Evolutionary conservation across 495 filamentous ascomycete species (phyloP), one percentile per base, ranked within the genome.

Genomic region (Thermochaetoides thermophila): DNA sequence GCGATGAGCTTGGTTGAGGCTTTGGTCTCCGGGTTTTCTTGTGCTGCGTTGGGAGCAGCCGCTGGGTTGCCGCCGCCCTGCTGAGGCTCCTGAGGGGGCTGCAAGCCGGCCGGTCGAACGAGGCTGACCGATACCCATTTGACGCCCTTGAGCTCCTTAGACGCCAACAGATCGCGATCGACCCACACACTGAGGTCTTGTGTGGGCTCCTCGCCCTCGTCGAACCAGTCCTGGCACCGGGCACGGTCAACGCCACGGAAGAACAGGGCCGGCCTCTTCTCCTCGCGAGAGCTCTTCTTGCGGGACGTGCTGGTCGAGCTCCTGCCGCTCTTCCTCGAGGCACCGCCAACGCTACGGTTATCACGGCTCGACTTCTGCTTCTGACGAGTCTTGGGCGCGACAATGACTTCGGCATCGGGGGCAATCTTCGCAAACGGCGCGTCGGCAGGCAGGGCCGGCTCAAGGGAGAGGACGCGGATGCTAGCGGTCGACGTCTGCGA

Each of bases 401-500:
- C 91, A 37, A 94, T 86, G 31, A 96, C 84, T 56, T 97, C 89
- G 14, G 84, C 87, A 50, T 96, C 84, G 0, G 86, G 78, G 0
- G 81, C 76, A 37, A 97, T 81, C 57, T 92, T 95, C 17, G 84
- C 86, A 50, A 93, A 94, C 3, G 80, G 68, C 5, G 75, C 73
- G 14, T 73, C 68, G 2, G 69, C 63, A 20, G 81, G 50, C 2
- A 72, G 73, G n/a, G 75, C 60, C 2, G 85, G 85, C 7, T 69
- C 70, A 17, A 94, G 60, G 20, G 84, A 84, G 6, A 79, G 75
- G 22, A 95, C 64, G 22, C 78, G 71, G 36, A 97, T 84, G 53
- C 84, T 93, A 4, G 89, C 89, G 4, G 86, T 94, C 8, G 87
- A 93, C 4, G 91, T 97, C 3, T 82, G 87, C 11, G 87, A 94